These are phyloP conservation scores for Russula emetica DNA, from an alignment of 768 basidiomycete genomes.

Conservation along the genomic window DNA sequence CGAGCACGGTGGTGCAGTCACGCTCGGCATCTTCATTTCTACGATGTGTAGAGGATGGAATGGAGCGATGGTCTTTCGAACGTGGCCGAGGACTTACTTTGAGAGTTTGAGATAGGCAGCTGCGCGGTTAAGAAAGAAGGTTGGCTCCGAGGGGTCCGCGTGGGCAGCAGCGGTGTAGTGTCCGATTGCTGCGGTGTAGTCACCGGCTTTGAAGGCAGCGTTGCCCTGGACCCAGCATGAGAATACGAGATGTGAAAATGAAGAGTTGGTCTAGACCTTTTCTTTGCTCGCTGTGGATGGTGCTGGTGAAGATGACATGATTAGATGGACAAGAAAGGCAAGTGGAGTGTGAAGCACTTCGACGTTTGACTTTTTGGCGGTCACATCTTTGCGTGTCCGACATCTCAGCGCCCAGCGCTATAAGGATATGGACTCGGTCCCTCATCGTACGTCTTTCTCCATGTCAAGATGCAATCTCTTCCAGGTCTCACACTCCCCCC, in stretches of 20 bases:
- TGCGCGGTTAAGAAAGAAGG: conserved; percentile 82
- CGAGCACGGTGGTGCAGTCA: conserved; percentile 63
- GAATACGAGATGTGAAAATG: background rate
- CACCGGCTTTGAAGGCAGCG: conserved; percentile 72
- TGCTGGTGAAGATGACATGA: background rate
- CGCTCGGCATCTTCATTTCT: conserved; percentile 28
- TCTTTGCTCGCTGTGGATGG: conserved; percentile 4
- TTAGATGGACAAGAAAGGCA: background rate
- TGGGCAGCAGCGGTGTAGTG: conserved; percentile 82
- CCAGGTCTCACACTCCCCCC: conserved; percentile 18
- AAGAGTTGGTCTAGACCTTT: background rate
- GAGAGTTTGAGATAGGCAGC: conserved; percentile 90
- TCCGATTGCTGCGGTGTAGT: conserved; percentile 76
- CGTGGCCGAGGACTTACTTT: conserved; percentile 63
- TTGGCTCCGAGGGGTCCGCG: conserved; percentile 64
- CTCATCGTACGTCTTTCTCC: conserved; percentile 19
- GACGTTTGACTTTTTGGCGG: background rate
- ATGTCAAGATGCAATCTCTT: conserved; percentile 6
- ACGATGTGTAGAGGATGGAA: background rate
- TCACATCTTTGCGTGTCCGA: background rate
- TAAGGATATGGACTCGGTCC: background rate
- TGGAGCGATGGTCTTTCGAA: background rate
- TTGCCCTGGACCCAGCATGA: conserved; percentile 64
- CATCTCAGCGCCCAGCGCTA: background rate
- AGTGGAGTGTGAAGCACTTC: background rate